Percentiles rank a stretch among this genome's conserved stretches.
These are phyloP conservation scores for Saturnispora sekii DNA, from an alignment of 805 yeast genomes.

Conservation along the genomic window DNA sequence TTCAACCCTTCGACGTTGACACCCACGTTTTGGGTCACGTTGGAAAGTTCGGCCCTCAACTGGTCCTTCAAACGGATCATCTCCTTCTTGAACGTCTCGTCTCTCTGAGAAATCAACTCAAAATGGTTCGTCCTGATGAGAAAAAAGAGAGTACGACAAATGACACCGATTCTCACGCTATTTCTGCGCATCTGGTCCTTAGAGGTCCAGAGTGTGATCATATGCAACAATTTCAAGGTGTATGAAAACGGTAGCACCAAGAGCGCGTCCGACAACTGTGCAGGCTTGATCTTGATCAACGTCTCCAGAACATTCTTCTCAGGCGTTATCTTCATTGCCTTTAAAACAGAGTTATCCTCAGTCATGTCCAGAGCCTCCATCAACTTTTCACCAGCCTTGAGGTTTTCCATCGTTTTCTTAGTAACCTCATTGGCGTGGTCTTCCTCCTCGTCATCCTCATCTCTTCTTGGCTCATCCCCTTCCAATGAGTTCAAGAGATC, in stretches of 20 bases:
- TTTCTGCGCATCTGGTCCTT: slow-evolving; percentile 33
- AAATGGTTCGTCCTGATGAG: slow-evolving; percentile 62
- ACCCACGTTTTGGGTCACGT: slow-evolving; percentile 56
- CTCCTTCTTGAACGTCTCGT: slow-evolving; percentile 52
- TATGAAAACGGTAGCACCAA: slow-evolving; percentile 85
- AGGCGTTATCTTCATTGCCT: slow-evolving; percentile 63
- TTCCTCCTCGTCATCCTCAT: slow-evolving; percentile 28
- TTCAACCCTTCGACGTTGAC: slow-evolving; percentile 77
- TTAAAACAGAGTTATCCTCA: slow-evolving; percentile 67
- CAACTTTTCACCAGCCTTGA: slow-evolving; percentile 88
- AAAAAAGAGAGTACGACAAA: slow-evolving; percentile 71
- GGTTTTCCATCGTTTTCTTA: slow-evolving; percentile 80
- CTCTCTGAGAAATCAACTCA: slow-evolving; percentile 66
- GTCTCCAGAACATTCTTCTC: slow-evolving; percentile 71
- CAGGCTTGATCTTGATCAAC: slow-evolving; percentile 58
- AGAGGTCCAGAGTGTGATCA: slow-evolving; percentile 67
- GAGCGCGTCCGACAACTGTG: slow-evolving; percentile 88
- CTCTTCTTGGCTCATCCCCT: slow-evolving; percentile 33
- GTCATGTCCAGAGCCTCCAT: slow-evolving; percentile 85
- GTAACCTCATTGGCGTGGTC: slow-evolving; percentile 57
- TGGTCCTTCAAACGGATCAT: slow-evolving; percentile 53
- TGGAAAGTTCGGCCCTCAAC: slow-evolving; percentile 46
- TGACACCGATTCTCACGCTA: slow-evolving; percentile 43
- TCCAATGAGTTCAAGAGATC: slow-evolving; percentile 67
- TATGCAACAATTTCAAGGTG: slow-evolving; percentile 57